phyloP scores from a whole-genome alignment of 192 early-diverging fungal genomes.

The Oehlia diaphana region DNA sequence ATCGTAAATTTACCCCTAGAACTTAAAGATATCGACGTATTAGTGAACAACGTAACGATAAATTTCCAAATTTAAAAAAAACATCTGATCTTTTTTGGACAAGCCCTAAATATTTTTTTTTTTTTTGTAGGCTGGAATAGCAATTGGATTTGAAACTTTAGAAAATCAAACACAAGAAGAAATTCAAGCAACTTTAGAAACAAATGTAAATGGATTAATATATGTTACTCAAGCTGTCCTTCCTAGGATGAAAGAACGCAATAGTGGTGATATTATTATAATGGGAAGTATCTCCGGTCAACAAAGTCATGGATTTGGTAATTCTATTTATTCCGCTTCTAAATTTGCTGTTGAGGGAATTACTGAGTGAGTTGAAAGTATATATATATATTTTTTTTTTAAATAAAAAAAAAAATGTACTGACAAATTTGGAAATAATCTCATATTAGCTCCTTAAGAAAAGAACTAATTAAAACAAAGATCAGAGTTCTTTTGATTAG shows the following conservation, averaged over 20 bases:
- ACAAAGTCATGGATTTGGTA: conserved; percentile 62
- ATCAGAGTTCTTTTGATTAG: conserved; percentile 22
- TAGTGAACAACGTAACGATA: conserved; percentile 81
- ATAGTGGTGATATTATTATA: conserved; percentile 81
- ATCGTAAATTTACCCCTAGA: conserved; percentile 52
- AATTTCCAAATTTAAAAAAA: neutral
- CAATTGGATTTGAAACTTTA: conserved; percentile 71
- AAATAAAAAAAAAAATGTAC: neutral
- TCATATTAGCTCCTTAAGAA: conserved; percentile 11
- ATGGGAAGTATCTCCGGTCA: conserved; percentile 73
- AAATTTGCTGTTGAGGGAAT: conserved; percentile 86
- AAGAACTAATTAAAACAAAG: conserved; percentile 20
- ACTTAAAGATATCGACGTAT: conserved; percentile 68
- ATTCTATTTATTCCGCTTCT: conserved; percentile 77
- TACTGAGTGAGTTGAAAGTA: conserved; percentile 37
- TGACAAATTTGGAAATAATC: neutral
- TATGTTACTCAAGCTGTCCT: conserved; percentile 78
- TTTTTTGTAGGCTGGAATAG: conserved; percentile 50
- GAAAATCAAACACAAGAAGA: conserved; percentile 57
- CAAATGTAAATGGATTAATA: conserved; percentile 90
- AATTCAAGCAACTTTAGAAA: conserved; percentile 81
- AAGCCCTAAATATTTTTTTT: no score
- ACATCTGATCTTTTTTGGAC: neutral
- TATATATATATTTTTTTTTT: neutral
- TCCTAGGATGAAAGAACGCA: conserved; percentile 70